These are phyloP conservation scores for Aquilaria agallochum DNA, from an alignment of 441 rosid genomes.

Conservation along the genomic window DNA sequence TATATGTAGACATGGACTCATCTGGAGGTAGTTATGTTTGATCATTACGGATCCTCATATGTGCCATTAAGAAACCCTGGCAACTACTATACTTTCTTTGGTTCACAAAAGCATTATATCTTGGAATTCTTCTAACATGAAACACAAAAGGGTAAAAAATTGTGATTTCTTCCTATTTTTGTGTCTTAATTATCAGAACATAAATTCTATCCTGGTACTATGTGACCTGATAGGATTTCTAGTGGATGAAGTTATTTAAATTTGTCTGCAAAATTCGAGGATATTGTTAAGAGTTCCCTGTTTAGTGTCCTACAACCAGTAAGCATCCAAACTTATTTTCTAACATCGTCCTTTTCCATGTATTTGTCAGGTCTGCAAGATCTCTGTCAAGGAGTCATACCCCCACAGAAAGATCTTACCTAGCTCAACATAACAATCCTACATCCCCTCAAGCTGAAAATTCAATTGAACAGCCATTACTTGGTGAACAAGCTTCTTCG, in stretches of 20 bases:
- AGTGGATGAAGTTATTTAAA: background rate
- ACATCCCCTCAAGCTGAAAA: conserved; percentile 26
- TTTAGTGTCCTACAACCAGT: too few species aligned
- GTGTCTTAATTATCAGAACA: too few species aligned
- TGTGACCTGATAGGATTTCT: background rate
- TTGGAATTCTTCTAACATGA: too few species aligned
- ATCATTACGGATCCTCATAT: too few species aligned
- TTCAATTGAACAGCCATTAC: conserved; percentile 66
- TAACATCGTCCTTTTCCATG: background rate
- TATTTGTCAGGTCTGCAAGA: conserved; percentile 67
- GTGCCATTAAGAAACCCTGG: too few species aligned
- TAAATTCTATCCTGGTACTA: background rate
- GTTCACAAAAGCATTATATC: too few species aligned
- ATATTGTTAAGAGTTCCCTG: background rate
- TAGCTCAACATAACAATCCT: conserved; percentile 51
- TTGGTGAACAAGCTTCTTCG: conserved; percentile 31
- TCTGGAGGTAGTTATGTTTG: too few species aligned
- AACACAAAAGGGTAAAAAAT: too few species aligned
- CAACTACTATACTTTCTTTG: too few species aligned
- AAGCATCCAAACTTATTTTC: background rate
- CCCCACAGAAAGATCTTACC: conserved; percentile 58
- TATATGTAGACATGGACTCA: too few species aligned
- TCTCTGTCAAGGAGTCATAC: conserved; percentile 76
- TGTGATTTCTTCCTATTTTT: too few species aligned
- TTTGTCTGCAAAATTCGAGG: background rate